Evolutionary conservation across 2,329 filamentous ascomycete genomes (phyloP).

Genomic region (Talaromyces sp.): DNA sequence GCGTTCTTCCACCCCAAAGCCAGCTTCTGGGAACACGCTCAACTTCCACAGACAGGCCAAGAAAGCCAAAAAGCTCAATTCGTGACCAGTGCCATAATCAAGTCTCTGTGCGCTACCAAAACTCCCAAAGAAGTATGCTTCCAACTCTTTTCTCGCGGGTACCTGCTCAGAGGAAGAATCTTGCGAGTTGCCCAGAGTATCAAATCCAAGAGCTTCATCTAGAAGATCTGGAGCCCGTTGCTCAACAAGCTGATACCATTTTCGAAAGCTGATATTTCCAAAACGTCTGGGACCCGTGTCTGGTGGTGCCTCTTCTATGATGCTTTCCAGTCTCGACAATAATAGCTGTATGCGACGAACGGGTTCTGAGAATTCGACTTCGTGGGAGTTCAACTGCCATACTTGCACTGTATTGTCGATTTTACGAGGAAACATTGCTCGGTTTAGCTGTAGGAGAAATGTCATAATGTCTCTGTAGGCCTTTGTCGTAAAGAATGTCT

Average conservation of each 20-base stretch:
- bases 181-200: constrained; percentile 39
- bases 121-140: constrained; percentile 73
- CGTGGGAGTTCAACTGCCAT: constrained; percentile 47
- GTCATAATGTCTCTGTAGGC: constrained; percentile 84
- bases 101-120: constrained; percentile 87
- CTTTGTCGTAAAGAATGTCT: constrained; percentile 71
- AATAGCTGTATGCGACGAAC: constrained; percentile 65
- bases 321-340: constrained; percentile 59
- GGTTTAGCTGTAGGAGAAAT: constrained; percentile 87
- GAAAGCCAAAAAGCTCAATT: constrained; percentile 91
- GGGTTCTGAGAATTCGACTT: constrained; percentile 52
- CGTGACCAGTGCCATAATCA: constrained; percentile 95
- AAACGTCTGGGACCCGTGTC: constrained; percentile 84
- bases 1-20: constrained; percentile 61
- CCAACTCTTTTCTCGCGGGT: constrained; percentile 64
- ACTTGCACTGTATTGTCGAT: constrained; percentile 42
- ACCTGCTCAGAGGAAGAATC: constrained; percentile 32
- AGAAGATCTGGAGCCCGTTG: constrained; percentile 58
- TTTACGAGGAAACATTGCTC: constrained; percentile 73
- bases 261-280: constrained; percentile 86
- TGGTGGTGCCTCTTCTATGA: constrained; percentile 77
- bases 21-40: constrained; percentile 65
- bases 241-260: constrained; percentile 71
- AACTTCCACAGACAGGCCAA: constrained; percentile 89
- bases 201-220: constrained; percentile 52